Evolutionary conservation across 2,329 filamentous ascomycete genomes (phyloP).

Genomic region (Dactylellina sp.): DNA sequence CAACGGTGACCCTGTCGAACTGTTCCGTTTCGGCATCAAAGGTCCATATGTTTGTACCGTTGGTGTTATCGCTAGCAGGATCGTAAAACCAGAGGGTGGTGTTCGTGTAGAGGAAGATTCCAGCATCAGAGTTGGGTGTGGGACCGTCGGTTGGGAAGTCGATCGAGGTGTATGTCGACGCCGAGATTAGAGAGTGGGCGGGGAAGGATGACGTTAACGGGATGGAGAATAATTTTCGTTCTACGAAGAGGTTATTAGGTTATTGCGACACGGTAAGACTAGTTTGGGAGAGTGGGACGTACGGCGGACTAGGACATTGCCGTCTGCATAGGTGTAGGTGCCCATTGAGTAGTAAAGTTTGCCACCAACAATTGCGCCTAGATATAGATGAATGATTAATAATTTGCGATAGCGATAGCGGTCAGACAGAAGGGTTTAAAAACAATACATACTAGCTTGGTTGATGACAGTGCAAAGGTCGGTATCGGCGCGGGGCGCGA

Average conservation of each 20-base stretch:
- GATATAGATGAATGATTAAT: background rate
- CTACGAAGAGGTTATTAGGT: background rate
- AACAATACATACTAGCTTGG: constrained; percentile 37
- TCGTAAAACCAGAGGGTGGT: constrained; percentile 53
- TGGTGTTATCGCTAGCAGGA: constrained; percentile 14
- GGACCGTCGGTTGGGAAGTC: constrained; percentile 20
- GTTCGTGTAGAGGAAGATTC: constrained; percentile 46
- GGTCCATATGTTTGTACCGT: constrained; percentile 41
- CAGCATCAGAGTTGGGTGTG: constrained; percentile 31
- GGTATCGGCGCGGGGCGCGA: constrained; percentile 17
- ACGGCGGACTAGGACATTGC: constrained; percentile 39
- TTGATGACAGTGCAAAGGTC: constrained; percentile 35
- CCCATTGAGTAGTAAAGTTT: constrained; percentile 41
- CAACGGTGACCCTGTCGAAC: constrained; percentile 24
- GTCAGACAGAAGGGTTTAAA: background rate
- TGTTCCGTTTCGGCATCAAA: constrained; percentile 31
- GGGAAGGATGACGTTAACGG: constrained; percentile 19
- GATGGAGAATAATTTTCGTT: constrained; percentile 47
- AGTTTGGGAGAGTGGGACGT: constrained; percentile 16
- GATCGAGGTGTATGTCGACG: constrained; percentile 20
- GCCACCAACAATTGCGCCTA: constrained; percentile 45
- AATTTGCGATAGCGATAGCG: background rate
- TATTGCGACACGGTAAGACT: too few species aligned
- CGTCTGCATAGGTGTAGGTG: constrained; percentile 45
- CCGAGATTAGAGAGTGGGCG: constrained; percentile 30